A percentile compares a stretch with the other conserved stretches of the same genome.
Evolutionary conservation across 140 eudicot species (phyloP).

Genomic region (Ambrosia hybrid): DNA sequence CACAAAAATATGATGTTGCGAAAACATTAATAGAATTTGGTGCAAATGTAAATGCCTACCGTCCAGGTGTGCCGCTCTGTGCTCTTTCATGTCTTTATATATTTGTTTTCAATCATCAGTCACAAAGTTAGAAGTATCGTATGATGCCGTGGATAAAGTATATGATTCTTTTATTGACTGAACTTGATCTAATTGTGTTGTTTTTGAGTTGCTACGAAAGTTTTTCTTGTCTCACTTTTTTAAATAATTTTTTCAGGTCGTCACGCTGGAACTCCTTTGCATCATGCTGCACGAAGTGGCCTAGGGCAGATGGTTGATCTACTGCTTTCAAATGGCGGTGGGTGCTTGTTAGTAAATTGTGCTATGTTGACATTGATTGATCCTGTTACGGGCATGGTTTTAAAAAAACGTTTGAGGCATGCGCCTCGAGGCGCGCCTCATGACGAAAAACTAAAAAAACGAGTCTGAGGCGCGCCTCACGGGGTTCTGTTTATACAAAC

Average conservation of each 20-base stretch:
- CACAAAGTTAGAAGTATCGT: neutral
- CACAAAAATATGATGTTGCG: conserved; percentile 60
- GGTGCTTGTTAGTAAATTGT: neutral
- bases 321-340: conserved; percentile 88
- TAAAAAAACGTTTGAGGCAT: no score
- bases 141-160: neutral
- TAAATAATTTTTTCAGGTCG: conserved; percentile 44
- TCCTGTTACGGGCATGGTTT: neutral
- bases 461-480: no score
- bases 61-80: conserved; percentile 53
- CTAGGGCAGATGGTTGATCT: conserved; percentile 69
- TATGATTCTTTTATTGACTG: neutral
- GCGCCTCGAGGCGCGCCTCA: no score
- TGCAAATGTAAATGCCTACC: conserved; percentile 88
- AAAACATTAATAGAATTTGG: conserved; percentile 90
- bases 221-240: neutral
- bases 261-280: conserved; percentile 89
- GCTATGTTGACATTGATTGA: neutral
- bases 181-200: neutral
- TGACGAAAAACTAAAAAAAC: no score
- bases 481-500: no score
- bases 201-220: neutral
- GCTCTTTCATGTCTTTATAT: neutral
- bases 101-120: neutral
- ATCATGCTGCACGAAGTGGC: conserved; percentile 98